Percentiles rank a stretch among this genome's conserved stretches.
phyloP scores from a whole-genome alignment of 129 eudicot genomes.

The Flaveria brownii region DNA sequence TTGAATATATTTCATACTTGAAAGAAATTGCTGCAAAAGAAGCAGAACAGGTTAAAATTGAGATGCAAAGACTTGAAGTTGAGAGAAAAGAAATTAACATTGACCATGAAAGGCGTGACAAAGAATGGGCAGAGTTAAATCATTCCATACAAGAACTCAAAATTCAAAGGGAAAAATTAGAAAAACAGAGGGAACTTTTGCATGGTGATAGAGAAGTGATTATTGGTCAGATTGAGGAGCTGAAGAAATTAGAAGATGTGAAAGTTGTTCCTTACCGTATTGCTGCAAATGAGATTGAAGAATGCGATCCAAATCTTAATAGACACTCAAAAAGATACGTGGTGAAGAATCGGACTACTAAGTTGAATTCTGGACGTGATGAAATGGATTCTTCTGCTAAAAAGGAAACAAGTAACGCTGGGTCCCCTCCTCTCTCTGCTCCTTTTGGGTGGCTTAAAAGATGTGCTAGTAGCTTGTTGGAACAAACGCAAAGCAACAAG shows the following conservation, averaged over 20 bases:
- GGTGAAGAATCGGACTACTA: constrained; percentile 31
- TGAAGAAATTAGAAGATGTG: constrained; percentile 70
- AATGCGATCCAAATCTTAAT: constrained; percentile 30
- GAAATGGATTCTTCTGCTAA: constrained; percentile 30
- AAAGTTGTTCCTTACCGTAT: constrained; percentile 56
- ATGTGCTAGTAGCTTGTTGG: constrained; percentile 77
- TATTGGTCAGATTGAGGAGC: constrained; percentile 64
- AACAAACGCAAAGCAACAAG: constrained; percentile 62
- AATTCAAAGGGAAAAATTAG: constrained; percentile 78
- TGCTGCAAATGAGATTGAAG: constrained; percentile 43
- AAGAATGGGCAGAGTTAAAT: constrained; percentile 84
- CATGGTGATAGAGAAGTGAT: constrained; percentile 71
- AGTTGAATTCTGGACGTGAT: constrained; percentile 27
- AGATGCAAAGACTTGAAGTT: constrained; percentile 60
- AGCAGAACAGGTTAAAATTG: constrained; percentile 62
- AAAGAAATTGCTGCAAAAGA: constrained; percentile 73
- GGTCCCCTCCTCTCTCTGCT: constrained; percentile 58
- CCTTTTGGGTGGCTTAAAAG: constrained; percentile 88
- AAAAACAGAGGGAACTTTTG: constrained; percentile 80
- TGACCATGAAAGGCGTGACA: constrained; percentile 83
- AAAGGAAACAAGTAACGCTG: constrained; percentile 38
- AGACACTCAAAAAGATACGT: constrained; percentile 41
- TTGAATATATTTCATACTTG: constrained; percentile 54
- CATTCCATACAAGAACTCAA: constrained; percentile 73
- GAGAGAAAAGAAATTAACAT: constrained; percentile 70